phyloP scores from a whole-genome alignment of 192 early-diverging fungal genomes.

The Backusella westeae region DNA sequence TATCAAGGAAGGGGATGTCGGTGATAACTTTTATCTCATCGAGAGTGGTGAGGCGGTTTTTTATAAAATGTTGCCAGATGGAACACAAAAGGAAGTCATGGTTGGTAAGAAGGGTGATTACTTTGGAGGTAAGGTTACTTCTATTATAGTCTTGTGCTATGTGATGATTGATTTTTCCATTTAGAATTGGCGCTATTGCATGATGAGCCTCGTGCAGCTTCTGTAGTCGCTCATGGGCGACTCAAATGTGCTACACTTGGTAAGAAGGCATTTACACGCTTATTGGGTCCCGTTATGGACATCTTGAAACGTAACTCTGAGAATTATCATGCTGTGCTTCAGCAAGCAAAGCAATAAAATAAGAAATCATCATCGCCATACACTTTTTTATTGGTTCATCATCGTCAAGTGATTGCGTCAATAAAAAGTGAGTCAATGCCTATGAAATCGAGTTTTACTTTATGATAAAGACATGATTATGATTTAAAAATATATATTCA shows the following conservation, averaged over 20 bases:
- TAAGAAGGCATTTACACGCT: constrained; percentile 92
- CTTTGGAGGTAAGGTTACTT: constrained; percentile 78
- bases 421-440: background rate
- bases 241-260: constrained; percentile 96
- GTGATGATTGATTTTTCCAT: background rate
- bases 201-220: constrained; percentile 88
- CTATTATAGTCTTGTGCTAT: background rate
- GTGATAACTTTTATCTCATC: constrained; percentile 95
- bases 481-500: background rate
- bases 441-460: background rate
- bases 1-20: constrained; percentile 90
- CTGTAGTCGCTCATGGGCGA: constrained; percentile 81
- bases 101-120: constrained; percentile 84
- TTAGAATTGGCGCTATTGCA: constrained; percentile 90
- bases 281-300: constrained; percentile 93
- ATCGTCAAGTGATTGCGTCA: background rate
- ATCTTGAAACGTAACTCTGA: constrained; percentile 91
- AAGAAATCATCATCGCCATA: background rate
- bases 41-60: constrained; percentile 88
- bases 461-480: background rate
- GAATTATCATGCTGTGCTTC: constrained; percentile 8
- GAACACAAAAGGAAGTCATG: constrained; percentile 73
- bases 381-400: background rate
- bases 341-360: constrained; percentile 5
- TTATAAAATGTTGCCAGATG: constrained; percentile 74